Evolutionary conservation across 2,329 filamentous ascomycete genomes (phyloP).

Genomic region (Aspergillus latus): DNA sequence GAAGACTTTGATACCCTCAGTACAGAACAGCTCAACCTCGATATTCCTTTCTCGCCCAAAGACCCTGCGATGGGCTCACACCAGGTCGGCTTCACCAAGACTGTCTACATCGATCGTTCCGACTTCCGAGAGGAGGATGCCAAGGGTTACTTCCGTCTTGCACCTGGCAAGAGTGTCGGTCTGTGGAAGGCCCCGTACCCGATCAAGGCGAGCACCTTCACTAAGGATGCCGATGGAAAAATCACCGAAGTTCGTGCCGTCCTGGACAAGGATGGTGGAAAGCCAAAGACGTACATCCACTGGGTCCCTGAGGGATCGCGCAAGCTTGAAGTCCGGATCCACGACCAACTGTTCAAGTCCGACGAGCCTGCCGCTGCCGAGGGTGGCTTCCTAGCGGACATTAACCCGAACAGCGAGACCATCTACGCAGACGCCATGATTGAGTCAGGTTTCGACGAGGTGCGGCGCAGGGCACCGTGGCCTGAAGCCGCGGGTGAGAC

Average conservation of each 20-base stretch:
- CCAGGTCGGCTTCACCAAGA: conserved; percentile 67
- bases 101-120: conserved; percentile 78
- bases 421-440: conserved; percentile 77
- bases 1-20: conserved; percentile 75
- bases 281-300: conserved; percentile 78
- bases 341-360: conserved; percentile 82
- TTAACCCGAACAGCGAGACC: conserved; percentile 81
- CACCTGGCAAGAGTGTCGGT: conserved; percentile 72
- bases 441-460: conserved; percentile 78
- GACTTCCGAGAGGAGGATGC: conserved; percentile 71
- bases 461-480: conserved; percentile 73
- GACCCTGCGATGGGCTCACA: conserved; percentile 59
- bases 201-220: conserved; percentile 67
- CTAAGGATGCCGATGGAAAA: conserved; percentile 64
- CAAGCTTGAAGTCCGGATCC: conserved; percentile 71
- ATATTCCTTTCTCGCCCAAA: conserved; percentile 77
- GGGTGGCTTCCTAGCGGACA: conserved; percentile 77
- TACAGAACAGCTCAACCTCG: conserved; percentile 63
- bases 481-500: conserved; percentile 68
- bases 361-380: conserved; percentile 75
- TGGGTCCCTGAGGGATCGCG: conserved; percentile 72
- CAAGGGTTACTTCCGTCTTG: conserved; percentile 72
- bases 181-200: conserved; percentile 70
- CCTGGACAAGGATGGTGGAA: conserved; percentile 64
- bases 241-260: conserved; percentile 69